phyloP scores from a whole-genome alignment of 306 rosid genomes.

The Betula pendula region DNA sequence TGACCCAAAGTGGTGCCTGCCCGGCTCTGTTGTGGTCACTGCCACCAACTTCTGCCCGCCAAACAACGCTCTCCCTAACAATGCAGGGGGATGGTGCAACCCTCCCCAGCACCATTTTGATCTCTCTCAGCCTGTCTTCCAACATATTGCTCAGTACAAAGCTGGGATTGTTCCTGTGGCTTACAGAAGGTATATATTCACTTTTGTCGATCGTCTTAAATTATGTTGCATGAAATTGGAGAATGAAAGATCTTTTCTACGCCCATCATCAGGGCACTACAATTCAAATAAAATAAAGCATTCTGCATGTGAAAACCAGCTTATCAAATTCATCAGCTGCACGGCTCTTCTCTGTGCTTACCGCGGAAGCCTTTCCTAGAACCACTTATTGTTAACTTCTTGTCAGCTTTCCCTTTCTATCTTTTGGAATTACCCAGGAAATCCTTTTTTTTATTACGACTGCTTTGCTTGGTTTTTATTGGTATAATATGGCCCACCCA shows the following conservation, averaged over 20 bases:
- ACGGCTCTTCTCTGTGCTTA: not conserved
- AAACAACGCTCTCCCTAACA: conserved; percentile 64
- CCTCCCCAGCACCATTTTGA: conserved; percentile 84
- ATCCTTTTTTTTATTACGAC: not conserved
- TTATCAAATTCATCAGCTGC: not conserved
- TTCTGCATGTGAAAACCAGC: not conserved
- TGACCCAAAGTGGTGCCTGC: conserved; percentile 65
- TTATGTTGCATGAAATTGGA: not conserved
- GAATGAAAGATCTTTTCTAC: not conserved
- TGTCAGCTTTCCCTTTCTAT: not conserved
- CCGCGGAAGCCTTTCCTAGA: not conserved
- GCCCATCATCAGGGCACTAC: not conserved
- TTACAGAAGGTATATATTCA: conserved; percentile 48
- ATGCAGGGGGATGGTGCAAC: conserved; percentile 87
- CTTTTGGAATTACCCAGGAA: not conserved
- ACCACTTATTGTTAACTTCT: not conserved
- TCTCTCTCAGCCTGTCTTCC: conserved; percentile 72
- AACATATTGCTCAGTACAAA: conserved; percentile 56
- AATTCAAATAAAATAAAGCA: conserved; percentile 18
- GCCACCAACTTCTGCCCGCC: conserved; percentile 87
- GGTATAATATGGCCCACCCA: too few species aligned
- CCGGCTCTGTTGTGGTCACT: conserved; percentile 55
- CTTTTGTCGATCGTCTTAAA: not conserved
- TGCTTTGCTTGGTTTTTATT: not conserved
- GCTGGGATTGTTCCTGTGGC: conserved; percentile 79